Evolutionary conservation across 495 filamentous ascomycete species (phyloP).

Genomic region (Aspergillus hancockii): DNA sequence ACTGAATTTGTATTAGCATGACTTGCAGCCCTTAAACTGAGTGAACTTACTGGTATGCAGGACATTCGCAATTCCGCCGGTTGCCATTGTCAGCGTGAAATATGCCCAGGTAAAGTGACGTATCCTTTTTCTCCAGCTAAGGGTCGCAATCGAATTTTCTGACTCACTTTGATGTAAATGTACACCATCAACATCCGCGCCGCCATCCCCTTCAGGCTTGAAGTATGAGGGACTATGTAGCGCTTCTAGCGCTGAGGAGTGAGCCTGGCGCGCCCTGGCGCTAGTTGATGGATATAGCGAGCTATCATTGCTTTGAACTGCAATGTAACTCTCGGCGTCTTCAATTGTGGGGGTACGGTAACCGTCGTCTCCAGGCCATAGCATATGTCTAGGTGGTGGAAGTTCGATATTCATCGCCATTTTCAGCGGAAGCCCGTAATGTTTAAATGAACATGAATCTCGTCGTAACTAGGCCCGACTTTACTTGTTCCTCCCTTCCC

Average conservation of each 20-base stretch:
- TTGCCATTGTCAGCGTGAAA: constrained; percentile 79
- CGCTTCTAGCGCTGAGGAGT: constrained; percentile 36
- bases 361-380: constrained; percentile 46
- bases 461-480: background rate
- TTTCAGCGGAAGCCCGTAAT: background rate
- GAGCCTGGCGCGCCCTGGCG: constrained; percentile 26
- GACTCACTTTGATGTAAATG: constrained; percentile 17
- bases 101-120: constrained; percentile 65
- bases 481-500: background rate
- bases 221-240: constrained; percentile 27
- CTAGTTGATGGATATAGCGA: constrained; percentile 10
- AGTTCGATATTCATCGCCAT: constrained; percentile 27
- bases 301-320: constrained; percentile 12
- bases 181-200: constrained; percentile 10
- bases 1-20: constrained; percentile 43
- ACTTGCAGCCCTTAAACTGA: background rate
- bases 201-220: constrained; percentile 12
- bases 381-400: constrained; percentile 39
- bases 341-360: constrained; percentile 54
- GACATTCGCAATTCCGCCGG: constrained; percentile 81
- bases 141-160: constrained; percentile 19
- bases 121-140: constrained; percentile 51
- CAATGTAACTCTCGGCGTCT: constrained; percentile 38
- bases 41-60: constrained; percentile 58
- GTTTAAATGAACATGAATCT: background rate